These are phyloP conservation scores for Ziziphus jujuba DNA, from an alignment of 306 rosid genomes.

Conservation along the genomic window DNA sequence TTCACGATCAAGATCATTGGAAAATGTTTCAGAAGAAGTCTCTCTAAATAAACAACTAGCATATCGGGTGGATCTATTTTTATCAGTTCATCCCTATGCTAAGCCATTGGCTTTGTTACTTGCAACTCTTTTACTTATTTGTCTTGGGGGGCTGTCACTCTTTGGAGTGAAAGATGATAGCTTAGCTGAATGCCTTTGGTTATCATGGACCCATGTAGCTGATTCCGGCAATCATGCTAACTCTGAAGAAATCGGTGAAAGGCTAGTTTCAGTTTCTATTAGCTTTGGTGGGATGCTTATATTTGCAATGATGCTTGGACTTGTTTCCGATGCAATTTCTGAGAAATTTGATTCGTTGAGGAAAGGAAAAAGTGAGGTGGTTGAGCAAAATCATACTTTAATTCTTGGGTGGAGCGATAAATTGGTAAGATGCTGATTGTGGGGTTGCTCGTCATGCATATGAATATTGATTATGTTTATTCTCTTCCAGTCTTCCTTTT, in stretches of 20 bases:
- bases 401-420: conserved; percentile 97
- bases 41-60: conserved; percentile 74
- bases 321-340: conserved; percentile 86
- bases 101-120: conserved; percentile 81
- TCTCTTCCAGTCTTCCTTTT: not conserved
- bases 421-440: conserved; percentile 47
- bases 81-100: conserved; percentile 82
- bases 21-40: conserved; percentile 56
- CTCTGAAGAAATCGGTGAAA: conserved; percentile 67
- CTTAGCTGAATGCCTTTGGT: conserved; percentile 76
- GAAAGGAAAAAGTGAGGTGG: conserved; percentile 92
- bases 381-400: conserved; percentile 82
- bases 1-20: conserved; percentile 60
- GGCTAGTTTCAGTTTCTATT: conserved; percentile 82
- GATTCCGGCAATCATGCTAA: conserved; percentile 85
- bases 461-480: not conserved
- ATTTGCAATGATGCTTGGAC: conserved; percentile 98
- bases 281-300: conserved; percentile 96
- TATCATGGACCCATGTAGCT: conserved; percentile 90
- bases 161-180: conserved; percentile 74
- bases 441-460: not conserved
- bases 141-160: conserved; percentile 78
- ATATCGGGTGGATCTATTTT: conserved; percentile 67
- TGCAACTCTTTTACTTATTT: conserved; percentile 75
- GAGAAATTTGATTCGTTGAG: conserved; percentile 89